Evolutionary conservation across 179 eudicot species (phyloP).

Genomic region (Vitellaria paradoxa): DNA sequence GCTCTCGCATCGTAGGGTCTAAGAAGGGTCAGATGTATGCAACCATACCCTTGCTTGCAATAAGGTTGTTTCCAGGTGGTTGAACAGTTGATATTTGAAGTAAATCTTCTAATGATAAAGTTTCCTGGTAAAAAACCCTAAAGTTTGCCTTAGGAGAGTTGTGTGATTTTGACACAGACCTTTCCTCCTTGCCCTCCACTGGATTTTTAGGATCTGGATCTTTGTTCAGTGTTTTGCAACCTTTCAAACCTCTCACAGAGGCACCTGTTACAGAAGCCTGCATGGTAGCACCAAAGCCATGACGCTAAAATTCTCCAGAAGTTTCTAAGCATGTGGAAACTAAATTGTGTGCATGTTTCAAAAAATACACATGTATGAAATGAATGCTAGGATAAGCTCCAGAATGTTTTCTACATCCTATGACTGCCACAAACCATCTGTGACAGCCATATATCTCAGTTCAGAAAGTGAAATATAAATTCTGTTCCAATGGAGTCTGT

Average conservation of each 20-base stretch:
- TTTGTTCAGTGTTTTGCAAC: slow-evolving; percentile 91
- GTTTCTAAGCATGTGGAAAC: neutral
- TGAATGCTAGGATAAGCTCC: slow-evolving; percentile 1
- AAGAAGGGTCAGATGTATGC: too few species aligned
- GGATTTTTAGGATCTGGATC: slow-evolving; percentile 93
- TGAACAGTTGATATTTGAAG: neutral
- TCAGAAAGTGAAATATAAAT: too few species aligned
- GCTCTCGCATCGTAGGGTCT: too few species aligned
- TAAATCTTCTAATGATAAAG: neutral
- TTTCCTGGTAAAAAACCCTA: neutral
- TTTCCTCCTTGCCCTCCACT: slow-evolving; percentile 70
- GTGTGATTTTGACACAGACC: slow-evolving; percentile 38
- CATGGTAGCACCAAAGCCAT: slow-evolving; percentile 21
- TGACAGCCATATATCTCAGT: neutral
- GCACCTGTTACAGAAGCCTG: slow-evolving; percentile 87
- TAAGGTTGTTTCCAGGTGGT: too few species aligned
- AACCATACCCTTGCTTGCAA: too few species aligned
- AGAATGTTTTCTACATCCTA: neutral
- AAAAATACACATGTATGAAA: neutral
- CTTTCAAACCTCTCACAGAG: slow-evolving; percentile 78
- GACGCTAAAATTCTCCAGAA: slow-evolving; percentile 2
- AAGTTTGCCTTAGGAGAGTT: neutral
- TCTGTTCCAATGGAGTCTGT: neutral
- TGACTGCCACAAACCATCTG: neutral
- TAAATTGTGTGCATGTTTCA: neutral